Evolutionary conservation across 106 monocot genomes (phyloP).

Genomic region (Ottelia alismoides): DNA sequence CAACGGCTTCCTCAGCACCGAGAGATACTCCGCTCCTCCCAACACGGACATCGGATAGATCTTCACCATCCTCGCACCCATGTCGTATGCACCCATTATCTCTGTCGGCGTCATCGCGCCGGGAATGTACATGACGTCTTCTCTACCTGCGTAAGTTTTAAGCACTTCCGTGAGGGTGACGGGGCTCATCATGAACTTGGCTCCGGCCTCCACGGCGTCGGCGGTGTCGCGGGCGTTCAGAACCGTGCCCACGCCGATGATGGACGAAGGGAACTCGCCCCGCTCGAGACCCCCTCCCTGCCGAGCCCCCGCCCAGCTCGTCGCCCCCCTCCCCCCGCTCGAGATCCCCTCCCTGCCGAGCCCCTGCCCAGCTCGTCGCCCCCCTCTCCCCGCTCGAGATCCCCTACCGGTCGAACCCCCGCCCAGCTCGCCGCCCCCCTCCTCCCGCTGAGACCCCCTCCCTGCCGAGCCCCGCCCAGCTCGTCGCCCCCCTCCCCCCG

Average conservation of each 20-base stretch:
- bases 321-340: no score
- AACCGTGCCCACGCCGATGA: slow-evolving; percentile 84
- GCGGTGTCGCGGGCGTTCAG: slow-evolving; percentile 61
- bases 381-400: no score
- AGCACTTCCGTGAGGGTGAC: slow-evolving; percentile 36
- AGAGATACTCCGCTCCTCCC: not conserved
- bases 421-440: no score
- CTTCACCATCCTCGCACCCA: not conserved
- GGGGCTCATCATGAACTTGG: slow-evolving; percentile 91
- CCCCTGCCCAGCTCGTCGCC: no score
- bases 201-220: slow-evolving; percentile 56
- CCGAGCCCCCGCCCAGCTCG: no score
- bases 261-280: slow-evolving; percentile 37
- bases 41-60: not conserved
- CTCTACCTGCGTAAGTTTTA: not conserved
- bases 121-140: not conserved
- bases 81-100: not conserved
- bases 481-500: no score
- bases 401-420: no score
- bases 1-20: not conserved
- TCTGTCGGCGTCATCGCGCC: not conserved
- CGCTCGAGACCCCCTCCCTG: no score
- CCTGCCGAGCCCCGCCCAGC: no score
- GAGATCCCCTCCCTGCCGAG: no score
- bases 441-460: no score